phyloP scores from a whole-genome alignment of 164 flowering plant genomes.

The Stephania japonica region DNA sequence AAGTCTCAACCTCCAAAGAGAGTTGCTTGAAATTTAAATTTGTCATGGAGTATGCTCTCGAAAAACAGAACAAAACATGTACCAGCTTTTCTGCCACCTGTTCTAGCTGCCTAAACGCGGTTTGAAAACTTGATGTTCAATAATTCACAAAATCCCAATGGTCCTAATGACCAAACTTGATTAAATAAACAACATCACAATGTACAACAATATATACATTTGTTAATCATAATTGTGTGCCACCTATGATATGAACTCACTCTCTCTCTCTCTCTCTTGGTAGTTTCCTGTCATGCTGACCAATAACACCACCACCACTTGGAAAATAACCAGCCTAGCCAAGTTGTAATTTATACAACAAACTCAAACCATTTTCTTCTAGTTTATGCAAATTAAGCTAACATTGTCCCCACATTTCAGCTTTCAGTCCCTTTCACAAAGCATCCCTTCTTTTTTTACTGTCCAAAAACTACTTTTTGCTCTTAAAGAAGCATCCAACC shows the following conservation, averaged over 20 bases:
- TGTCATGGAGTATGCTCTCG: neutral
- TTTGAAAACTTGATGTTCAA: neutral
- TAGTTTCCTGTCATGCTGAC: neutral
- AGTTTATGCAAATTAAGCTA: neutral
- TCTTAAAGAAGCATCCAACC: neutral
- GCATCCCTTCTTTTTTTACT: neutral
- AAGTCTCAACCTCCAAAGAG: neutral
- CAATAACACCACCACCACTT: neutral
- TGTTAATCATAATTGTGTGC: neutral
- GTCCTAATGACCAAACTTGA: neutral
- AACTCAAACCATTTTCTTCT: neutral
- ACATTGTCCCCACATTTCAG: constrained; percentile 5
- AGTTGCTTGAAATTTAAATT: neutral
- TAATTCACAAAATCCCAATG: neutral
- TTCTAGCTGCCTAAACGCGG: constrained; percentile 4
- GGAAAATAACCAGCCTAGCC: neutral
- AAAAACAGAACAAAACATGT: neutral
- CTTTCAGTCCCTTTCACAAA: constrained; percentile 9
- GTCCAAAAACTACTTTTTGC: constrained; percentile 18
- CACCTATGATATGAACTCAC: neutral
- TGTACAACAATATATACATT: too few species aligned
- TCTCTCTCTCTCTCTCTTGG: neutral
- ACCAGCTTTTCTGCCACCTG: constrained; percentile 14
- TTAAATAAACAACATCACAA: neutral
- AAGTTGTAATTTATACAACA: neutral